A percentile compares a stretch with the other conserved stretches of the same genome.
phyloP scores from a whole-genome alignment of 345 rosid species.

The Euphorbia pulcherrima region DNA sequence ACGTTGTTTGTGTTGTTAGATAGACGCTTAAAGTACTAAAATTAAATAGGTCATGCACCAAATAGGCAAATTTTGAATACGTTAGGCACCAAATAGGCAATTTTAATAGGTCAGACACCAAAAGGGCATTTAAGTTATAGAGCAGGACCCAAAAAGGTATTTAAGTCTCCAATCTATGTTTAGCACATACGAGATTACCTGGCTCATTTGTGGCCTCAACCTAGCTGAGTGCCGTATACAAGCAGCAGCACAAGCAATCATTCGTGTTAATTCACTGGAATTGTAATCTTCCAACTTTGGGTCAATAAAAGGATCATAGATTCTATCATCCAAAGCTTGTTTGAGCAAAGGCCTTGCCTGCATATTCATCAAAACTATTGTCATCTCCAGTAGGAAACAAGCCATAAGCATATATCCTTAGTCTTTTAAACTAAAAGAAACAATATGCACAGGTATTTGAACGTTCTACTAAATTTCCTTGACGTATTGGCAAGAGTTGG shows the following conservation, averaged over 20 bases:
- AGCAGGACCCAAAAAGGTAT: no score
- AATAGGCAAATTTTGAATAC: no score
- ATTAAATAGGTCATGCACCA: no score
- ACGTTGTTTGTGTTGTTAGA: no score
- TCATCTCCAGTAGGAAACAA: conserved; percentile 3
- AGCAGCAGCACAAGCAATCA: conserved; percentile 23
- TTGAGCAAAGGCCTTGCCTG: conserved; percentile 32
- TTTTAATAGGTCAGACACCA: no score
- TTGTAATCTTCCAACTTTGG: conserved; percentile 24
- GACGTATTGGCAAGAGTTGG: no score
- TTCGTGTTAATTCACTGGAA: conserved; percentile 9
- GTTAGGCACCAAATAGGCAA: no score
- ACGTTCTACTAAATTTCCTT: not conserved
- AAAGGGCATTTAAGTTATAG: no score
- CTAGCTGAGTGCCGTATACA: conserved; percentile 22
- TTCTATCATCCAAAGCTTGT: conserved; percentile 45
- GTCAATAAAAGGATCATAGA: conserved; percentile 34
- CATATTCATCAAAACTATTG: conserved; percentile 12
- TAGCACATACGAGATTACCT: conserved; percentile 13
- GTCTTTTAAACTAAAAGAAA: not conserved
- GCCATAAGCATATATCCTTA: not conserved
- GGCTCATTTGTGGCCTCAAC: conserved; percentile 25
- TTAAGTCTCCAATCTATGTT: no score
- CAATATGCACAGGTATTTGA: not conserved
- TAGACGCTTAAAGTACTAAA: no score